Evolutionary conservation across 2,329 filamentous ascomycete species (phyloP).

Genomic region (Fusarium sp.): DNA sequence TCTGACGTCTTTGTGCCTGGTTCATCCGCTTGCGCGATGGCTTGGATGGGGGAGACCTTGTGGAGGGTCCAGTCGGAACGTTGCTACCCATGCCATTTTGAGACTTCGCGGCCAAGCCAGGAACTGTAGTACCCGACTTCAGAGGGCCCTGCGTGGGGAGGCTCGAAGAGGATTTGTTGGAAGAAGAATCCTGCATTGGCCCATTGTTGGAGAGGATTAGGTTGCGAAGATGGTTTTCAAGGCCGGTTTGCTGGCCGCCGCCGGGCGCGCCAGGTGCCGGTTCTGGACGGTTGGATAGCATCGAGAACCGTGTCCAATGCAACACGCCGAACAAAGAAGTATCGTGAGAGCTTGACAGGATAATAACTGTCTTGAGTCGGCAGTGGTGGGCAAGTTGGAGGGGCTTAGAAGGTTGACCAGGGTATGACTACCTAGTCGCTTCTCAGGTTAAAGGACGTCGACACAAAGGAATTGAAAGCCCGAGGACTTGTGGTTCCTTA

Average conservation of each 20-base stretch:
- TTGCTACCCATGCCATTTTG: background rate
- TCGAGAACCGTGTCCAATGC: background rate
- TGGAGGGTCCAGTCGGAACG: constrained; percentile 4
- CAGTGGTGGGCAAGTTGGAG: background rate
- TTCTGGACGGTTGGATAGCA: constrained; percentile 20
- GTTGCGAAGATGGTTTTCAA: constrained; percentile 66
- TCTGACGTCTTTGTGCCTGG: constrained; percentile 68
- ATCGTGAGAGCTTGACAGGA: background rate
- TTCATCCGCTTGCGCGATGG: constrained; percentile 62
- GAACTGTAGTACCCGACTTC: background rate
- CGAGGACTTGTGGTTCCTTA: background rate
- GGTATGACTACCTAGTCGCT: constrained; percentile 9
- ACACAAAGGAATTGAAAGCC: background rate
- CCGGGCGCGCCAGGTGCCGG: constrained; percentile 4
- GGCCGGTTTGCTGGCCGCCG: constrained; percentile 33
- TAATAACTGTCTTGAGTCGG: background rate
- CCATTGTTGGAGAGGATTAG: constrained; percentile 65
- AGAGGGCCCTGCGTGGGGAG: background rate
- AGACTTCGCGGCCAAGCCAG: background rate
- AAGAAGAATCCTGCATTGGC: constrained; percentile 20
- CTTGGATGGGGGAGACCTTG: constrained; percentile 39
- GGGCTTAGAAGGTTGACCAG: constrained; percentile 12
- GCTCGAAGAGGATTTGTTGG: constrained; percentile 5
- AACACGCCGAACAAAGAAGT: background rate
- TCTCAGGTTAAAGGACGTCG: constrained; percentile 1